Conservation (phyloP, 768 basidiomycete species). For the Hygrophorus pudorinus region DNA sequence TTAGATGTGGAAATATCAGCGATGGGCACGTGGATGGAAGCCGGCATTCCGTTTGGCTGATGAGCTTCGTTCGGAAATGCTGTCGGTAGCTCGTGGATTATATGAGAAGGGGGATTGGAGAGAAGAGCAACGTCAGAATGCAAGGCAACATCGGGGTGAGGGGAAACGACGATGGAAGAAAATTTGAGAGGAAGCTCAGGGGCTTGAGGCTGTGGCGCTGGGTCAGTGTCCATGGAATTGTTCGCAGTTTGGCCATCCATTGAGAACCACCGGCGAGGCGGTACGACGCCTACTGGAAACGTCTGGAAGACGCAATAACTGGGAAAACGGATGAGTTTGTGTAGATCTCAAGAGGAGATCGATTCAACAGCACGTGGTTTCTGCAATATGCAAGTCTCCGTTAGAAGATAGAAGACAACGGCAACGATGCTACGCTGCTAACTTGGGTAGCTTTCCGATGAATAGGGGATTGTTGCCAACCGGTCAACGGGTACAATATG, state of each 20-base stretch:
- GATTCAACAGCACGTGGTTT: too few relatives aligned
- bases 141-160: conserved; percentile 12
- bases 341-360: too few relatives aligned
- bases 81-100: conserved; percentile 22
- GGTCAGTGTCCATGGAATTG: conserved; percentile 26
- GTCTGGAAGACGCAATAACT: background rate
- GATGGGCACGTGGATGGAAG: conserved; percentile 30
- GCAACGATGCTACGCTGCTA: too few relatives aligned
- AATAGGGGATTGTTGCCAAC: too few relatives aligned
- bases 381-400: too few relatives aligned
- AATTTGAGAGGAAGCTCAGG: conserved; percentile 18
- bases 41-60: conserved; percentile 14
- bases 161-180: conserved; percentile 11
- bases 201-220: conserved; percentile 18
- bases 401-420: too few relatives aligned
- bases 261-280: conserved; percentile 9
- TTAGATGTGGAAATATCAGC: conserved; percentile 27
- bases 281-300: background rate
- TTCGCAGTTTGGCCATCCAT: conserved; percentile 23
- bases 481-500: too few relatives aligned
- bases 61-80: conserved; percentile 25
- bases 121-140: conserved; percentile 7
- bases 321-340: too few relatives aligned
- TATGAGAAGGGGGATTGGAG: conserved; percentile 9
- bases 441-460: too few relatives aligned